These are phyloP conservation scores for Hymenoscyphus linearis DNA, from an alignment of 2,329 filamentous ascomycete genomes.

Conservation along the genomic window DNA sequence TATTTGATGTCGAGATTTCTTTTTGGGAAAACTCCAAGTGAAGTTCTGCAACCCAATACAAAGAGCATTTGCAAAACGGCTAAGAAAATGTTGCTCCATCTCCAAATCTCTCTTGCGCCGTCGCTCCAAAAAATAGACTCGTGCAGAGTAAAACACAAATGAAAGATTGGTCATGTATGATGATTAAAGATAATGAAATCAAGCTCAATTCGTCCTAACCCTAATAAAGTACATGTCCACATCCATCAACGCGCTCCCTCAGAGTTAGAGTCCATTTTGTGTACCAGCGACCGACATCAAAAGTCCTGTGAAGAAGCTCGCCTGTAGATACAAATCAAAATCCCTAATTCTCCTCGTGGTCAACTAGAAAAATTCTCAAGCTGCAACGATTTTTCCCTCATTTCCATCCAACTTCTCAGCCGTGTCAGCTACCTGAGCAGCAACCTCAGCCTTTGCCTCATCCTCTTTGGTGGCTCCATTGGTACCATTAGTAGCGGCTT, in stretches of 20 bases:
- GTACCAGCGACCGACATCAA: not conserved
- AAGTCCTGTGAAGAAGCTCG: not conserved
- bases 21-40: not conserved
- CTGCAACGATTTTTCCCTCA: slow-evolving; percentile 16
- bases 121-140: not conserved
- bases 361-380: not conserved
- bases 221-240: not conserved
- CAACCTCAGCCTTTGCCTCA: slow-evolving; percentile 26
- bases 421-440: slow-evolving; percentile 41
- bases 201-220: not conserved
- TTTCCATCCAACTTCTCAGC: slow-evolving; percentile 34
- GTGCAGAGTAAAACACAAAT: too few species aligned
- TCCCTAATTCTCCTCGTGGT: not conserved
- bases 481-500: slow-evolving; percentile 17
- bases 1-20: not conserved
- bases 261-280: not conserved
- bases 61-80: not conserved
- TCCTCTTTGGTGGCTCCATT: slow-evolving; percentile 26
- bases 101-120: not conserved
- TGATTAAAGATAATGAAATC: not conserved
- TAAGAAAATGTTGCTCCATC: not conserved
- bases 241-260: not conserved
- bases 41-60: too few species aligned
- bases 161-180: too few species aligned
- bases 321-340: not conserved